A percentile compares a stretch with the other conserved stretches of the same genome.
Conservation (phyloP, 495 filamentous ascomycete genomes). For the Parachaetomium inaequale region DNA sequence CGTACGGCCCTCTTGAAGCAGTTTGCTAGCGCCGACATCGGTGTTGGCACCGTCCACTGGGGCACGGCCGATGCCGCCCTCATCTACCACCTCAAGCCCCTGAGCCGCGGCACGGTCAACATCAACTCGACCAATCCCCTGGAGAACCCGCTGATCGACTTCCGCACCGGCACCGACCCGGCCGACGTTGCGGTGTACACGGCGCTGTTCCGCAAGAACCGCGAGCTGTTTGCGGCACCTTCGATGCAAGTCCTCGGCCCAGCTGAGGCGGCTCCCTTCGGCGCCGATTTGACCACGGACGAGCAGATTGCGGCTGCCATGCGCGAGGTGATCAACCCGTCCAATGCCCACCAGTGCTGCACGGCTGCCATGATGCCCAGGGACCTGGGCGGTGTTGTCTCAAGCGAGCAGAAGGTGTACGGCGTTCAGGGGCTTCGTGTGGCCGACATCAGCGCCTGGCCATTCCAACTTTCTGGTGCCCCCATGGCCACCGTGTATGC, state of each 20-base stretch:
- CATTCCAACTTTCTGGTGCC: slow-evolving; percentile 43
- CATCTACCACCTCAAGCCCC: slow-evolving; percentile 39
- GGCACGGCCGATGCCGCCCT: slow-evolving; percentile 32
- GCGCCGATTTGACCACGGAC: slow-evolving; percentile 22
- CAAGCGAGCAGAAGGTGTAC: slow-evolving; percentile 46
- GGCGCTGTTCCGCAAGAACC: slow-evolving; percentile 35
- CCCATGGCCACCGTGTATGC: slow-evolving; percentile 50
- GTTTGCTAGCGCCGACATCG: slow-evolving; percentile 23
- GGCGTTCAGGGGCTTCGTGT: slow-evolving; percentile 45
- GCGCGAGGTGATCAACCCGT: slow-evolving; percentile 31
- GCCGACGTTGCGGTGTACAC: slow-evolving; percentile 32
- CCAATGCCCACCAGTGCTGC: slow-evolving; percentile 37
- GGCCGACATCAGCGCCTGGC: slow-evolving; percentile 37
- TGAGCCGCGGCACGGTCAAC: slow-evolving; percentile 41
- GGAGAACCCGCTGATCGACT: slow-evolving; percentile 32
- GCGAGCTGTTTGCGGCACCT: slow-evolving; percentile 41
- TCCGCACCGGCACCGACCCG: slow-evolving; percentile 36
- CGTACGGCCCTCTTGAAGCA: slow-evolving; percentile 31
- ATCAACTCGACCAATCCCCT: slow-evolving; percentile 41
- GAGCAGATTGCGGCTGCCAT: slow-evolving; percentile 30
- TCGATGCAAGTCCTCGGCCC: slow-evolving; percentile 40
- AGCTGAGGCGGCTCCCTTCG: slow-evolving; percentile 32
- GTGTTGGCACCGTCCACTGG: slow-evolving; percentile 34
- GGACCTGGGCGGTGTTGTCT: slow-evolving; percentile 45
- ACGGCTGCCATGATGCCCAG: slow-evolving; percentile 48